Conservation (phyloP, 176 grass and related monocot species). For the Melocanna baccifera region DNA sequence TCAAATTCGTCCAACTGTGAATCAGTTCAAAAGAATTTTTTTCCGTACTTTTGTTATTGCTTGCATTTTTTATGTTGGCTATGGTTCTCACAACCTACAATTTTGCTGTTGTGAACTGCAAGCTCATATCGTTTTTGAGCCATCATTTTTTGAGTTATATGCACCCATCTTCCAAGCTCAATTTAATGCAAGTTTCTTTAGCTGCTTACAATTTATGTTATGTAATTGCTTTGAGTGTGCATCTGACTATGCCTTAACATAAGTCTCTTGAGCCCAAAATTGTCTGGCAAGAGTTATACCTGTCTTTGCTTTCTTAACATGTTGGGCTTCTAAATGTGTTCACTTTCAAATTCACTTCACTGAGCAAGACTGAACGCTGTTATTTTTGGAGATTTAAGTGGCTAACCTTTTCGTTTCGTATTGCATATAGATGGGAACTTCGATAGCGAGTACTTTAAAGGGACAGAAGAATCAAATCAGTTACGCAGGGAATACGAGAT, state of each 20-base stretch:
- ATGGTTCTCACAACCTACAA: neutral
- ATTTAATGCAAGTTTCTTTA: neutral
- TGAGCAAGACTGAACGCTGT: neutral
- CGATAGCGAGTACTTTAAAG: slow-evolving; percentile 63
- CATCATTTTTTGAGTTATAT: neutral
- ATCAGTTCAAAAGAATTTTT: neutral
- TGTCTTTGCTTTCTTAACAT: neutral
- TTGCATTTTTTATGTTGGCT: neutral
- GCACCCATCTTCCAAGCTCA: neutral
- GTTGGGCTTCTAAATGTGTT: neutral
- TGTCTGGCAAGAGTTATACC: neutral
- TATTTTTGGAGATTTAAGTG: neutral
- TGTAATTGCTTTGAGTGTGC: neutral
- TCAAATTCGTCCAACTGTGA: neutral
- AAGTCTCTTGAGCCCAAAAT: neutral
- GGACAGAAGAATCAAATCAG: slow-evolving; percentile 65
- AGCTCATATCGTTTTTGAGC: neutral
- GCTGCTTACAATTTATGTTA: neutral
- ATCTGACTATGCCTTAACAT: neutral
- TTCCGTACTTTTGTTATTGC: neutral
- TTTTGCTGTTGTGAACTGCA: neutral
- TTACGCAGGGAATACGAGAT: slow-evolving; percentile 73
- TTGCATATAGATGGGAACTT: slow-evolving; percentile 60
- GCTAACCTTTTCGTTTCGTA: neutral
- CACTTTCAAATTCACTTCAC: neutral